Evolutionary conservation across 1,284 basidiomycete species (phyloP), one percentile per base, ranked within the genome.

Genomic region (Melampsora americana): DNA sequence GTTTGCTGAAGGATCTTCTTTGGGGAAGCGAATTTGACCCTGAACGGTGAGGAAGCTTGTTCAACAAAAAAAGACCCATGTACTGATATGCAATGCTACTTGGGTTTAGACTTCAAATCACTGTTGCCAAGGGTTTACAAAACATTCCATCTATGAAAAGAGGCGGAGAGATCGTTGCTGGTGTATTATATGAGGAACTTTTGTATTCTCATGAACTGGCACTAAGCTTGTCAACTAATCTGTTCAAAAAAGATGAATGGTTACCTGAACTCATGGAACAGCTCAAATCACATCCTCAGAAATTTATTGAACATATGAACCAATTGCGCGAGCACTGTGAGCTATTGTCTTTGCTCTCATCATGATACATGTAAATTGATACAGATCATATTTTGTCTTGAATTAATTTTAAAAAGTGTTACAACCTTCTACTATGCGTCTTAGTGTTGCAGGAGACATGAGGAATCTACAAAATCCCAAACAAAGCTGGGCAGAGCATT

Each of bases 71-170:
- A 20, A 23, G n/a, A 11, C 28, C 5, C 7, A 59, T 64, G 5
- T 6, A 64, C 11, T 67, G 66, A 73, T 60, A 46, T 9, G n/a
- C n/a, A 62, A 67, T 53, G 71, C 26, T 12, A 42, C 12, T 42
- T 14, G 11, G 42, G 5, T 9, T 32, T 12, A 93, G 93, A 69
- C 85, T 99, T 46, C 89, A 90, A 80, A 89, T 99, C 59, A 90
- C 89, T 59, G 86, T 92, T 56, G 92, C 93, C 30, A 98, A 98
- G 84, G 88, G 93, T 68, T 88, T 91, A 59, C 95, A 98, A 83
- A 90, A 90, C 32, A 85, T 99, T n/a, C 96, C 96, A 0, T 90
- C 94, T 81, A 86, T 92, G 81, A 99, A 98, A 86, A 88, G 96
- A 62, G 91, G 93, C 80, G 96, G 95, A 1, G 88, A 86, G 80